A percentile compares a stretch with the other conserved stretches of the same genome.
phyloP scores from a whole-genome alignment of 139 green algal species.

The Nannochloris sp. region DNA sequence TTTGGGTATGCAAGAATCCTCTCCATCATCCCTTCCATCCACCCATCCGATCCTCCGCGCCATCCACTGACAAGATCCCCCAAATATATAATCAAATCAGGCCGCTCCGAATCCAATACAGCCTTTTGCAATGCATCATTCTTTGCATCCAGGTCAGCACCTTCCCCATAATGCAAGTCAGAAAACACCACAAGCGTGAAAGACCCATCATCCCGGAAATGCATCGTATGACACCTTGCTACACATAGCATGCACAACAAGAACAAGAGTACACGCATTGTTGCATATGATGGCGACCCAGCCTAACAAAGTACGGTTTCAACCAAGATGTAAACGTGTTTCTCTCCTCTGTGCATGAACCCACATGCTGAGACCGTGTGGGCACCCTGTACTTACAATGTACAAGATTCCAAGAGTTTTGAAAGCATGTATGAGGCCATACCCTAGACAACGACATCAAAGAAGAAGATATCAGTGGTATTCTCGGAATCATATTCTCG shows the following conservation, averaged over 20 bases:
- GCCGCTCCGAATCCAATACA: constrained; percentile 9
- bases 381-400: not conserved
- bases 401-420: not conserved
- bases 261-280: not conserved
- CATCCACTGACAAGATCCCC: constrained; percentile 34
- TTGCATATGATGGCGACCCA: not conserved
- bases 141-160: not conserved
- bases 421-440: too few relatives aligned
- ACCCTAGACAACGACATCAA: too few relatives aligned
- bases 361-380: not conserved
- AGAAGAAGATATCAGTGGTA: too few relatives aligned
- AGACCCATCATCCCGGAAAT: constrained; percentile 8
- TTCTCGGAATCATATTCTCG: too few relatives aligned
- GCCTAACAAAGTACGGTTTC: not conserved
- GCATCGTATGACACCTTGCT: not conserved
- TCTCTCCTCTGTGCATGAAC: too few relatives aligned
- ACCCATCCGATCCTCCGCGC: constrained; percentile 2
- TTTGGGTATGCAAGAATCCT: constrained; percentile 14
- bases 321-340: too few relatives aligned
- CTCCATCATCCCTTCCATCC: constrained; percentile 25
- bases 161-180: constrained; percentile 33
- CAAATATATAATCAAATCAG: constrained; percentile 27
- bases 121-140: constrained; percentile 2
- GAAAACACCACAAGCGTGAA: constrained; percentile 33
- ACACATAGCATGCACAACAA: too few relatives aligned